Evolutionary conservation across 306 rosid genomes (phyloP).

Genomic region (Cucurbita moschata): DNA sequence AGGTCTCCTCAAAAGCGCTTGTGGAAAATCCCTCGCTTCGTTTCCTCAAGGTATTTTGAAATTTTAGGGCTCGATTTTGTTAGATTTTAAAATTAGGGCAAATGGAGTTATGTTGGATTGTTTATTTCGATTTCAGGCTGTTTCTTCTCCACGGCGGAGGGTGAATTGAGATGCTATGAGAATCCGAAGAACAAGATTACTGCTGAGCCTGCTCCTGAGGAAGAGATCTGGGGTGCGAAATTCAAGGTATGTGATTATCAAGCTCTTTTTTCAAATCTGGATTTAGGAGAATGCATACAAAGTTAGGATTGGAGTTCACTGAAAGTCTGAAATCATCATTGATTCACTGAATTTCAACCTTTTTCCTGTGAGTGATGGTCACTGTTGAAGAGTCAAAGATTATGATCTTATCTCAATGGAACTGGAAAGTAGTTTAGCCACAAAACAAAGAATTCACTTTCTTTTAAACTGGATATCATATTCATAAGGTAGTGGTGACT

Average conservation of each 20-base stretch:
- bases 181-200: conserved; percentile 81
- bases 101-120: not conserved
- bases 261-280: not conserved
- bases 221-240: conserved; percentile 96
- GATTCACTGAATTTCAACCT: no score
- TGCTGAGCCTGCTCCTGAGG: conserved; percentile 75
- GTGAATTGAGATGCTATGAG: conserved; percentile 70
- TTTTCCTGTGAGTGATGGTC: not conserved
- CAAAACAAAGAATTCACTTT: not conserved
- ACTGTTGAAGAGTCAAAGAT: not conserved
- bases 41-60: conserved; percentile 49
- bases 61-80: not conserved
- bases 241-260: not conserved
- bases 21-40: conserved; percentile 99
- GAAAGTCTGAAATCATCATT: not conserved
- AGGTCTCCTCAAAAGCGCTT: conserved; percentile 69
- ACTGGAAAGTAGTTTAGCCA: not conserved
- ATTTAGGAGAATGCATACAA: not conserved
- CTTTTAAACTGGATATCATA: not conserved
- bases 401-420: not conserved
- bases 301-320: not conserved
- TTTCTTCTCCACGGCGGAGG: conserved; percentile 69
- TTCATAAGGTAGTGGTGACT: not conserved
- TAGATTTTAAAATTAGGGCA: not conserved
- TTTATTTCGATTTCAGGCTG: conserved; percentile 21